These are phyloP conservation scores for Ophidiomyces ophidiicola DNA, from an alignment of 2,329 filamentous ascomycete genomes.

Conservation along the genomic window DNA sequence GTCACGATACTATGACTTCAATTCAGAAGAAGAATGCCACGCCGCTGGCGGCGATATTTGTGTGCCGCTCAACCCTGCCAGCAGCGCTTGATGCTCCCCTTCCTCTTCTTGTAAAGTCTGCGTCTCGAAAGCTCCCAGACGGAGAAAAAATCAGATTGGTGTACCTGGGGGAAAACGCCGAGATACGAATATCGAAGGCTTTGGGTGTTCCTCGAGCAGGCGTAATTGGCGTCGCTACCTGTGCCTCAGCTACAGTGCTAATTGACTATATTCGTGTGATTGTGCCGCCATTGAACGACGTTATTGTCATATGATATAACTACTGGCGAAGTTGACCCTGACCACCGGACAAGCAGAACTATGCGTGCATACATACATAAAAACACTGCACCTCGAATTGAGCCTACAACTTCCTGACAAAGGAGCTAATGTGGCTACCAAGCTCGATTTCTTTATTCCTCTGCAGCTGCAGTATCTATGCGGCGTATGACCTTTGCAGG, in stretches of 20 bases:
- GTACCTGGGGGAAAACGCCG: conserved; percentile 19
- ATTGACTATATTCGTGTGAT: conserved; percentile 11
- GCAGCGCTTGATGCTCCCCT: conserved; percentile 18
- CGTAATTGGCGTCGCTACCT: conserved; percentile 7
- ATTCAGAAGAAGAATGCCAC: neutral
- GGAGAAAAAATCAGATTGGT: conserved; percentile 23
- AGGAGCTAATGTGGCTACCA: neutral
- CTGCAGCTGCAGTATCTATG: conserved; percentile 28
- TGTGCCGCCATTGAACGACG: neutral
- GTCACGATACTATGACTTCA: neutral
- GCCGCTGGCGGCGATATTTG: conserved; percentile 17
- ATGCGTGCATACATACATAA: too few species aligned
- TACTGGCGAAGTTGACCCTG: too few species aligned
- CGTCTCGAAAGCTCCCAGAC: conserved; percentile 13
- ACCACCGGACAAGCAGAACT: too few species aligned
- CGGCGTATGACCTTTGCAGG: conserved; percentile 30
- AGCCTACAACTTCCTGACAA: too few species aligned
- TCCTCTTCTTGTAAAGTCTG: conserved; percentile 17
- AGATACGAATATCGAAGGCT: conserved; percentile 4
- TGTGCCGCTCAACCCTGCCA: conserved; percentile 15
- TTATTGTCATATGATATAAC: neutral
- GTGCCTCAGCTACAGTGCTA: conserved; percentile 5
- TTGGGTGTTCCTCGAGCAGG: conserved; percentile 7
- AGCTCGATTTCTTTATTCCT: conserved; percentile 8
- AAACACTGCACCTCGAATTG: too few species aligned